These are phyloP conservation scores for Phycomyces blakesleeanus DNA, from an alignment of 192 early-diverging fungal genomes.

Conservation along the genomic window DNA sequence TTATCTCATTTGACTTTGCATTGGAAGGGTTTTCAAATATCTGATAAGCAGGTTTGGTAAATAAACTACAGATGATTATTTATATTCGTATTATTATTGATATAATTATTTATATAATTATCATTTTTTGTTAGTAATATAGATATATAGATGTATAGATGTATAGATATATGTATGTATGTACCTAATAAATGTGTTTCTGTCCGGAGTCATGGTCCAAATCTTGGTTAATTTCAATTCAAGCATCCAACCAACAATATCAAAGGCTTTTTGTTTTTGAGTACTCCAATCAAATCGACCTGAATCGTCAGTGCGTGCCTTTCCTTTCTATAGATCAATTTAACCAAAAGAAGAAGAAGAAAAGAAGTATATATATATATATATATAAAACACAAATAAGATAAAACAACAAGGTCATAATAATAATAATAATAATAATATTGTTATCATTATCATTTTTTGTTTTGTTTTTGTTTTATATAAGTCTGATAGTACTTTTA, in stretches of 20 bases:
- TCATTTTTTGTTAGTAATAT: too few species aligned
- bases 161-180: not conserved
- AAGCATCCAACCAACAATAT: slow-evolving; percentile 46
- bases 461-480: too few species aligned
- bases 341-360: too few species aligned
- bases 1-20: slow-evolving; percentile 57
- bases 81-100: too few species aligned
- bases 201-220: slow-evolving; percentile 66
- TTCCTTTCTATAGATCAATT: slow-evolving; percentile 13
- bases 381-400: not conserved
- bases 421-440: too few species aligned
- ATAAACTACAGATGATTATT: slow-evolving; percentile 41
- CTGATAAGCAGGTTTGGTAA: slow-evolving; percentile 73
- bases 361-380: not conserved
- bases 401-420: too few species aligned
- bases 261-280: slow-evolving; percentile 56
- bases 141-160: not conserved
- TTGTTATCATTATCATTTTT: too few species aligned
- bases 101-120: too few species aligned
- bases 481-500: not conserved
- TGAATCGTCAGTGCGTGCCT: not conserved
- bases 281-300: slow-evolving; percentile 53
- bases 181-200: slow-evolving; percentile 64
- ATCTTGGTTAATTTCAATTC: slow-evolving; percentile 64
- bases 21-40: slow-evolving; percentile 76